Base-by-base conservation (phyloP, 2,329 filamentous ascomycete species). In the Curvularia hawaiiensis region DNA sequence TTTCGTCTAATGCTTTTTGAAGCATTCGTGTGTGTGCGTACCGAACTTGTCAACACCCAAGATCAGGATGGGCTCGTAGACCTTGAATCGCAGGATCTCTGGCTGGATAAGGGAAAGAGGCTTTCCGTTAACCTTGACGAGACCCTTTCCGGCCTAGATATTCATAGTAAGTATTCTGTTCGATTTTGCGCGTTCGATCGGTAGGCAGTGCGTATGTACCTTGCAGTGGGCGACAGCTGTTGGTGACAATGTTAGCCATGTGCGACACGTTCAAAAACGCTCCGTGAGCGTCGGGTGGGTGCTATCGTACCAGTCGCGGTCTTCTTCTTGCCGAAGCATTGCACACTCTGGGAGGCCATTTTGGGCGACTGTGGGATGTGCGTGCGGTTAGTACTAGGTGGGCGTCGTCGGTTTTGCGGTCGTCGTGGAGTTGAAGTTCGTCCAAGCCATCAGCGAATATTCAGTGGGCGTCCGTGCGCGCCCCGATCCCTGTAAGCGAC, bases 111-210 rank as follows among this genome's bases (percentile, higher is more conserved):
- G 91, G 78, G 85, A 85, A 77, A 99, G 89, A 77, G 95, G 95
- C 81, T 92, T 91, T 84, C 95, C 95, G 87, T 98, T 99, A 84
- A 97, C 95, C 87, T 96, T 97, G 84, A 99, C 88, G 77, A 98
- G 89, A 82, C 95, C 95, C 81, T 90, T 90, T 78, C 89, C 89
- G 79, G 87, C 82, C 86, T 88, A 68, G 35, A 65, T 24, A 54
- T 58, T 62, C 52, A 54, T 52, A 48, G 57, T 76, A 53, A 75
- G 68, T 66, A 73, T 68, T 30, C 38, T 56, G 55, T 66, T 64
- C 33, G 22, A 49, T 55, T 49, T 55, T 64, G 62, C 64, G 64
- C 64, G 53, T 56, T 62, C 60, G 60, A 47, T 38, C 62, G 51
- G 60, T 33, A 31, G 61, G 62, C 52, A 58, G 63, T 69, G 67